Evolutionary conservation across 768 basidiomycete genomes (phyloP).

Genomic region (Pleurotus tuoliensis): DNA sequence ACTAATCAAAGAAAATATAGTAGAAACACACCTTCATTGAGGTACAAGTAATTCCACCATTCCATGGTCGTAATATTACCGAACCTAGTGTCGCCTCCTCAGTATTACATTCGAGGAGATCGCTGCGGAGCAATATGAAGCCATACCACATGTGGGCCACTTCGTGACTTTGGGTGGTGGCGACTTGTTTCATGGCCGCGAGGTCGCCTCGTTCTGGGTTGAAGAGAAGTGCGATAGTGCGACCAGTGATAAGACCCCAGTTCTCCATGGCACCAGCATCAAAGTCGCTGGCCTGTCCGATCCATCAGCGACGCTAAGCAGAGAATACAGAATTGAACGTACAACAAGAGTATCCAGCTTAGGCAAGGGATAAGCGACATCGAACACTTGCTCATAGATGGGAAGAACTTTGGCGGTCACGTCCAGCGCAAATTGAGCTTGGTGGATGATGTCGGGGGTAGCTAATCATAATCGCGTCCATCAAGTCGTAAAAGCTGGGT

Average conservation of each 20-base stretch:
- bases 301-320: neutral
- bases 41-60: conserved; percentile 86
- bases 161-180: conserved; percentile 79
- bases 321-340: conserved; percentile 19
- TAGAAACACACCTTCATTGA: conserved; percentile 60
- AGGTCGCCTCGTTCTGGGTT: conserved; percentile 75
- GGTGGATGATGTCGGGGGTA: conserved; percentile 77
- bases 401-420: conserved; percentile 80
- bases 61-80: conserved; percentile 93
- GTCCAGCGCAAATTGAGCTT: conserved; percentile 84
- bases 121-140: neutral
- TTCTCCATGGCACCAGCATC: conserved; percentile 94
- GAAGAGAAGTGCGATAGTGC: conserved; percentile 76
- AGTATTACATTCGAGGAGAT: neutral
- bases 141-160: conserved; percentile 77
- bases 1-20: neutral
- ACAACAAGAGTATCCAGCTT: conserved; percentile 93
- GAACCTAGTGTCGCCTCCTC: conserved; percentile 48
- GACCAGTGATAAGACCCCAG: conserved; percentile 89
- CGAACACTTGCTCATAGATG: conserved; percentile 89
- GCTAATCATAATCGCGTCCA: conserved; percentile 35
- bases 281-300: conserved; percentile 69
- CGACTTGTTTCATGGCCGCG: conserved; percentile 74
- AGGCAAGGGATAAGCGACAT: conserved; percentile 88
- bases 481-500: neutral